Conservation (phyloP, 441 rosid genomes). For the Hura crepitans region DNA sequence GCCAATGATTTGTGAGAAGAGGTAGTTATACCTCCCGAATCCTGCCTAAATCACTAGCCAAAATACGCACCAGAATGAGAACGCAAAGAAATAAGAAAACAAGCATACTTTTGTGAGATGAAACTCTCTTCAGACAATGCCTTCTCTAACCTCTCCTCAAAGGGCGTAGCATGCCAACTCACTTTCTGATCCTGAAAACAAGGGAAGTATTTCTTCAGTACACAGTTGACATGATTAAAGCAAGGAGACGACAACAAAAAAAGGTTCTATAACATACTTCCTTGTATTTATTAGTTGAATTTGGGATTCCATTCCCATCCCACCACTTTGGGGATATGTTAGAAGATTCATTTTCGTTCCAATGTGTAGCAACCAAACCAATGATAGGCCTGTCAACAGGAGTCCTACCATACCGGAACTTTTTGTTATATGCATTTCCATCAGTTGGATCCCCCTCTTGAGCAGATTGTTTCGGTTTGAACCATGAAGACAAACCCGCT, state of each 20-base stretch:
- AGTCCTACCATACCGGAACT: slow-evolving; percentile 40
- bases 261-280: slow-evolving; percentile 46
- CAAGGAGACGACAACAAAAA: slow-evolving; percentile 14
- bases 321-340: slow-evolving; percentile 68
- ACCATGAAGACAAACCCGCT: slow-evolving; percentile 58
- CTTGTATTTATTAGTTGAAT: slow-evolving; percentile 88
- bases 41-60: background rate
- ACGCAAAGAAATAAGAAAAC: background rate
- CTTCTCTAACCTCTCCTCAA: slow-evolving; percentile 93
- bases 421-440: slow-evolving; percentile 23
- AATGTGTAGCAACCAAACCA: slow-evolving; percentile 81
- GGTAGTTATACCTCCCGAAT: background rate
- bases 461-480: slow-evolving; percentile 34
- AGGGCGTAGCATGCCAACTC: slow-evolving; percentile 97
- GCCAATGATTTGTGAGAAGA: background rate
- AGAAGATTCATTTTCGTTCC: slow-evolving; percentile 60
- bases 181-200: slow-evolving; percentile 86
- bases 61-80: background rate
- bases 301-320: slow-evolving; percentile 99
- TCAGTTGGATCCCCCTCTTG: slow-evolving; percentile 27
- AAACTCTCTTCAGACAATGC: slow-evolving; percentile 70
- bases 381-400: slow-evolving; percentile 78
- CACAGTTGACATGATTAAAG: background rate
- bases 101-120: slow-evolving; percentile 50
- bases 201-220: background rate